phyloP scores from a whole-genome alignment of 2,329 filamentous ascomycete genomes.

The Taxawa tesnikishii region DNA sequence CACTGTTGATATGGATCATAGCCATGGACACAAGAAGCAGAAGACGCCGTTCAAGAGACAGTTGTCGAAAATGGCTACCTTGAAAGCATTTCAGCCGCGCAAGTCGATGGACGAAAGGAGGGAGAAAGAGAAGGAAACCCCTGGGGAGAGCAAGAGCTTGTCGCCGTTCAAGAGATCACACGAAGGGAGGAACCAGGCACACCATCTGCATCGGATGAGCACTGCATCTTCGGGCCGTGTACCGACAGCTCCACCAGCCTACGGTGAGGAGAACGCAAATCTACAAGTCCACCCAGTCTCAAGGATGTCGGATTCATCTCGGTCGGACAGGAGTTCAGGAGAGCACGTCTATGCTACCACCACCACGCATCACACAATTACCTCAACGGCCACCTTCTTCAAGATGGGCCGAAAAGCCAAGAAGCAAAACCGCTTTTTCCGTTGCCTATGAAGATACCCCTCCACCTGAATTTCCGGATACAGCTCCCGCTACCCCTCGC shows the following conservation, averaged over 20 bases:
- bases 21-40: constrained; percentile 7
- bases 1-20: constrained; percentile 41
- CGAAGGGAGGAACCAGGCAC: not conserved
- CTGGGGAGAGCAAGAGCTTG: constrained; percentile 1
- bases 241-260: constrained; percentile 39
- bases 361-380: constrained; percentile 51
- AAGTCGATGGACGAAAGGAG: no score
- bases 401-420: constrained; percentile 64
- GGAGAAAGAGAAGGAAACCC: no score
- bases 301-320: constrained; percentile 72
- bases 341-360: constrained; percentile 51
- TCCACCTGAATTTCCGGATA: constrained; percentile 14
- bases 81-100: no score
- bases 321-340: constrained; percentile 60
- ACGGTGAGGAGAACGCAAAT: constrained; percentile 50
- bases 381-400: constrained; percentile 60
- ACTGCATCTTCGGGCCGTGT: constrained; percentile 10
- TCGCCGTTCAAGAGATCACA: constrained; percentile 5
- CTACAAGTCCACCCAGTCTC: constrained; percentile 48
- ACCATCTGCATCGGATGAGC: constrained; percentile 1
- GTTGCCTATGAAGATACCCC: constrained; percentile 61
- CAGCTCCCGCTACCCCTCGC: constrained; percentile 21
- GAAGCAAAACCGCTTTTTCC: constrained; percentile 72
- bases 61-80: constrained; percentile 20
- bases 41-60: constrained; percentile 12